Conservation (phyloP, 768 basidiomycete species). For the Agaricus sinodeliciosus region DNA sequence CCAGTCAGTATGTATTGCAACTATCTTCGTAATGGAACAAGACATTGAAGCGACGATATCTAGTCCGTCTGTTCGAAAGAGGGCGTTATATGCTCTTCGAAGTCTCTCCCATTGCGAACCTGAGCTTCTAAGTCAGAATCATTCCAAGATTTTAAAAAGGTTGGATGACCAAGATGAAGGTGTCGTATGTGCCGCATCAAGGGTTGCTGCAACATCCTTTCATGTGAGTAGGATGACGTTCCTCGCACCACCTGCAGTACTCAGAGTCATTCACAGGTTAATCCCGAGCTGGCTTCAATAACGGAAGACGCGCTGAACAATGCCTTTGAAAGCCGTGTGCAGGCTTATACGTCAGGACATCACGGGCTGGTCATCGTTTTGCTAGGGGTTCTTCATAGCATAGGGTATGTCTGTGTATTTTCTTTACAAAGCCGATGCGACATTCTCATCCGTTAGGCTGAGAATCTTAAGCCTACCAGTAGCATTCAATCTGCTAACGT, state of each 20-base stretch:
- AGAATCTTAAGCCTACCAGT: constrained; percentile 1
- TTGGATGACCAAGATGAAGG: constrained; percentile 35
- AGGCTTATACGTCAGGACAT: not conserved
- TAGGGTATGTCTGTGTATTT: not conserved
- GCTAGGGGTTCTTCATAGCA: not conserved
- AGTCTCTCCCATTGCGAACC: constrained; percentile 41
- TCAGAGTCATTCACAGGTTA: not conserved
- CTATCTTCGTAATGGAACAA: constrained; percentile 4
- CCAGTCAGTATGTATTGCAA: constrained; percentile 55
- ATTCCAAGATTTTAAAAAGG: constrained; percentile 30
- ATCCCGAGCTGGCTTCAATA: not conserved
- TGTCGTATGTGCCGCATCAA: constrained; percentile 42
- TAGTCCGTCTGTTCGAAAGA: constrained; percentile 55
- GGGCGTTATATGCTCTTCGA: constrained; percentile 54
- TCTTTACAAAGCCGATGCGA: not conserved
- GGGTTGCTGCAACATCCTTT: constrained; percentile 18
- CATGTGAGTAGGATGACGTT: not conserved
- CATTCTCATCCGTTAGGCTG: not conserved
- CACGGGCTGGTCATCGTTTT: not conserved
- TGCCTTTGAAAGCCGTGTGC: not conserved
- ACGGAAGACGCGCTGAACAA: constrained; percentile 3
- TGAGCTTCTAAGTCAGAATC: constrained; percentile 38
- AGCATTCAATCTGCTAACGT: constrained; percentile 1
- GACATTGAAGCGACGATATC: constrained; percentile 12
- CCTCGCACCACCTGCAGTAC: not conserved